phyloP scores from a whole-genome alignment of 352 stramenopile species.

The Phytophthora ohioensis region DNA sequence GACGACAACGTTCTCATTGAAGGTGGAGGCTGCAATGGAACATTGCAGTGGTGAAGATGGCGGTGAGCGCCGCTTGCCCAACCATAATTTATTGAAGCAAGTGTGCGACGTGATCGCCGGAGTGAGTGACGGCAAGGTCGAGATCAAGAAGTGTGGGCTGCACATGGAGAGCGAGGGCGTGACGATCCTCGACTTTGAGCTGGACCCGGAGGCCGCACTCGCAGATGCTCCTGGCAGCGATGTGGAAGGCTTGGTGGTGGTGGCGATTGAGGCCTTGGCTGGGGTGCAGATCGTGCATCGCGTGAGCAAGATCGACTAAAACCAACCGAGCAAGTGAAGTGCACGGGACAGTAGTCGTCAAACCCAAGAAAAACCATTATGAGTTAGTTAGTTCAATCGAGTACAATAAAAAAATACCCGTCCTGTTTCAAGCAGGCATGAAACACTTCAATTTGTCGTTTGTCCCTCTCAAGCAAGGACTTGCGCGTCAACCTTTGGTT shows the following conservation, averaged over 20 bases:
- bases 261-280: constrained; percentile 53
- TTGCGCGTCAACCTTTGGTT: not conserved
- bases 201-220: constrained; percentile 56
- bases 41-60: constrained; percentile 48
- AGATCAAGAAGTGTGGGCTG: constrained; percentile 87
- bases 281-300: constrained; percentile 56
- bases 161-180: constrained; percentile 75
- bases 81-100: constrained; percentile 90
- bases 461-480: not conserved
- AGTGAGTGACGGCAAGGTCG: constrained; percentile 64
- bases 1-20: constrained; percentile 61
- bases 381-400: constrained; percentile 47
- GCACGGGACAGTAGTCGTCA: not conserved
- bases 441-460: constrained; percentile 4
- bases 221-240: constrained; percentile 29
- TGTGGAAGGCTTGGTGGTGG: constrained; percentile 45
- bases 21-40: constrained; percentile 71
- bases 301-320: constrained; percentile 38
- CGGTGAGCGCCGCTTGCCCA: constrained; percentile 66
- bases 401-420: constrained; percentile 48
- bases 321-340: not conserved
- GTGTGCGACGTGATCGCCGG: constrained; percentile 81
- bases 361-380: constrained; percentile 31
- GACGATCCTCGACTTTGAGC: constrained; percentile 81
- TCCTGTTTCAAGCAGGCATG: constrained; percentile 23